A percentile compares a stretch with the other conserved stretches of the same genome.
These are phyloP conservation scores for Colletotrichum chlorophyti DNA, from an alignment of 2,329 filamentous ascomycete species.

Conservation along the genomic window DNA sequence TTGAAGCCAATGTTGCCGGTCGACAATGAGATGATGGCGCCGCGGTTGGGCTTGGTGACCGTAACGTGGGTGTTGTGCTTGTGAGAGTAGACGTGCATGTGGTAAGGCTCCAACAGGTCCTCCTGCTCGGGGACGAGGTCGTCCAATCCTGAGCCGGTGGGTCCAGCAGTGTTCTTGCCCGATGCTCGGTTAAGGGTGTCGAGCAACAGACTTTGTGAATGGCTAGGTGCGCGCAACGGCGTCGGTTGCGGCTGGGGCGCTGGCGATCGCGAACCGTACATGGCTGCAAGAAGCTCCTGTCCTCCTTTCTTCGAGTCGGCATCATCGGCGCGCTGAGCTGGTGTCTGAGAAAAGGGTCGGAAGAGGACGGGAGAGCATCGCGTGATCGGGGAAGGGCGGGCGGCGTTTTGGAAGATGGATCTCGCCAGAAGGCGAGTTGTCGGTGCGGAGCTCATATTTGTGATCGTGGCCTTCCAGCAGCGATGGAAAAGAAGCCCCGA, in stretches of 20 bases:
- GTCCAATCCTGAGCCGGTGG: constrained; percentile 15
- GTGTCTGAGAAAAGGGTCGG: constrained; percentile 49
- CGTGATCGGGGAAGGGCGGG: constrained; percentile 30
- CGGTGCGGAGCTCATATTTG: constrained; percentile 51
- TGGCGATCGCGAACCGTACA: constrained; percentile 24
- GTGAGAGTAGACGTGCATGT: constrained; percentile 84
- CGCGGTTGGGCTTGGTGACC: constrained; percentile 80
- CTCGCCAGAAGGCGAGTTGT: constrained; percentile 51
- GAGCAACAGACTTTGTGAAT: constrained; percentile 48
- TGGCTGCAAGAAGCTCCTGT: constrained; percentile 29
- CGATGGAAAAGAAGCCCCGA: background rate
- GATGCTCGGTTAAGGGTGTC: constrained; percentile 41
- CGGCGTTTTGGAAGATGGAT: constrained; percentile 38
- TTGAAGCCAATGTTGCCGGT: constrained; percentile 91
- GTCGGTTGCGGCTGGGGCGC: background rate
- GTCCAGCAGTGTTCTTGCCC: constrained; percentile 24
- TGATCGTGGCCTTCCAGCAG: constrained; percentile 37
- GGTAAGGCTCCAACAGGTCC: constrained; percentile 69
- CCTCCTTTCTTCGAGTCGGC: constrained; percentile 24
- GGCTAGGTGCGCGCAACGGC: constrained; percentile 16
- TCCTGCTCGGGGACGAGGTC: constrained; percentile 38
- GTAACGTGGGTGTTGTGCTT: constrained; percentile 98
- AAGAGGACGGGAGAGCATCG: constrained; percentile 31
- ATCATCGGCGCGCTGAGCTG: constrained; percentile 33
- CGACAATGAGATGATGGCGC: constrained; percentile 80